Percentiles rank a stretch among this genome's conserved stretches.
Evolutionary conservation across 2,329 filamentous ascomycete species (phyloP).

Genomic region (Diplodia intermedia): DNA sequence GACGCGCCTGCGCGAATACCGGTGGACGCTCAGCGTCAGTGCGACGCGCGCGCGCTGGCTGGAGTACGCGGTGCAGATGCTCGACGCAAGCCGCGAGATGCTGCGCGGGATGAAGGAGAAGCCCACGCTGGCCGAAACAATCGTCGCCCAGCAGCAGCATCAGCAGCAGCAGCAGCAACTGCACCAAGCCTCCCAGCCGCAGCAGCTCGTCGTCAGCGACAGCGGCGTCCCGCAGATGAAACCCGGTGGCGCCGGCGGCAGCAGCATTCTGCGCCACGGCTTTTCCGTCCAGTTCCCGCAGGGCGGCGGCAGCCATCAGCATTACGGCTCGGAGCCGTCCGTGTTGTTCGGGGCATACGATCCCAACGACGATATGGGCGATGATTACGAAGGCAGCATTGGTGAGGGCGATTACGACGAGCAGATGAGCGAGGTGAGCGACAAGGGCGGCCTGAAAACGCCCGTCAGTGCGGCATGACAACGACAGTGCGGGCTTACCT

Average conservation of each 20-base stretch:
- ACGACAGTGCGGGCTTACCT: not conserved
- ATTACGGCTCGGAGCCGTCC: constrained; percentile 26
- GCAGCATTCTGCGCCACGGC: not conserved
- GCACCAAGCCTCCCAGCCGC: constrained; percentile 2
- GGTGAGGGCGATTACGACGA: constrained; percentile 19
- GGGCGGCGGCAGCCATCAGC: constrained; percentile 9
- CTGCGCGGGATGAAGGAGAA: constrained; percentile 55
- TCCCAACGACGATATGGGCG: constrained; percentile 22
- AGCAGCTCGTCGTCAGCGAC: constrained; percentile 24
- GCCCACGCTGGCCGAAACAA: constrained; percentile 38
- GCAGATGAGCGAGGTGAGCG: constrained; percentile 20
- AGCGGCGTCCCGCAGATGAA: constrained; percentile 27
- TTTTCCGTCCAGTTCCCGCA: constrained; percentile 11
- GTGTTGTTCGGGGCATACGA: constrained; percentile 19
- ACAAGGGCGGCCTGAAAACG: constrained; percentile 26
- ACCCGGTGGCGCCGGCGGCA: not conserved
- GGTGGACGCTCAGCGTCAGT: constrained; percentile 91
- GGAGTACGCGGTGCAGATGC: constrained; percentile 53
- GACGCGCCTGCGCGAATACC: constrained; percentile 82
- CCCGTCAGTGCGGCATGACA: constrained; percentile 26
- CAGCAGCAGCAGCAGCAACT: constrained; percentile 17
- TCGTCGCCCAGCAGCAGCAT: constrained; percentile 6
- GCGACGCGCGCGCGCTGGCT: constrained; percentile 69
- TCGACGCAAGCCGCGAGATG: constrained; percentile 54
- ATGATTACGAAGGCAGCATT: constrained; percentile 23